Evolutionary conservation across 495 filamentous ascomycete genomes (phyloP).

Genomic region (Penicillium pulvis): DNA sequence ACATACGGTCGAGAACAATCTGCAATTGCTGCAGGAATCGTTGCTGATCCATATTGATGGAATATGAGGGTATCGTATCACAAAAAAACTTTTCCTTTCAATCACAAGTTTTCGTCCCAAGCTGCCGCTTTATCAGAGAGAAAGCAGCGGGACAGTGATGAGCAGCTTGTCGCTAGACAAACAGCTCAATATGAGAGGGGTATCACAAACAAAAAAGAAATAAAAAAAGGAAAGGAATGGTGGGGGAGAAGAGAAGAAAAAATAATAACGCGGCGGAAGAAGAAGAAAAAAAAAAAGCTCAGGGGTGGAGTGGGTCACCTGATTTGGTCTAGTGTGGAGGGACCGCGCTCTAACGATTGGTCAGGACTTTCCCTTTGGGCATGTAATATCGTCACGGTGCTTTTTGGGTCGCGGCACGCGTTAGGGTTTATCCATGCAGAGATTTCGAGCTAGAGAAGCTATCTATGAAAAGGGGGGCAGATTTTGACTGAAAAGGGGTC

Average conservation of each 20-base stretch:
- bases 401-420: conserved; percentile 4
- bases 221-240: conserved; percentile 22
- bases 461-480: not conserved
- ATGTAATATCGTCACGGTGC: not conserved
- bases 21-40: conserved; percentile 73
- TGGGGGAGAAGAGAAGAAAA: conserved; percentile 24
- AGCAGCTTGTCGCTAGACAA: conserved; percentile 42
- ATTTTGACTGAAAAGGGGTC: not conserved
- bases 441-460: not conserved
- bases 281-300: conserved; percentile 10
- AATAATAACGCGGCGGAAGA: conserved; percentile 17
- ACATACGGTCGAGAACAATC: conserved; percentile 74
- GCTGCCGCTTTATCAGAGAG: conserved; percentile 13
- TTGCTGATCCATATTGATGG: conserved; percentile 68
- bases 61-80: conserved; percentile 7
- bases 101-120: conserved; percentile 26
- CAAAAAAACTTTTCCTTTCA: not conserved
- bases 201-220: conserved; percentile 38
- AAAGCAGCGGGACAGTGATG: conserved; percentile 24
- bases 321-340: conserved; percentile 8
- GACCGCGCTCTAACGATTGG: conserved; percentile 3
- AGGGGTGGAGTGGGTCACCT: conserved; percentile 7
- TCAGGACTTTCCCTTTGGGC: not conserved
- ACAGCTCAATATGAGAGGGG: conserved; percentile 31
- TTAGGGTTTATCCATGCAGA: conserved; percentile 4